A percentile compares a stretch with the other conserved stretches of the same genome.
These are phyloP conservation scores for Candida easanensis DNA, from an alignment of 805 yeast species.

Conservation along the genomic window DNA sequence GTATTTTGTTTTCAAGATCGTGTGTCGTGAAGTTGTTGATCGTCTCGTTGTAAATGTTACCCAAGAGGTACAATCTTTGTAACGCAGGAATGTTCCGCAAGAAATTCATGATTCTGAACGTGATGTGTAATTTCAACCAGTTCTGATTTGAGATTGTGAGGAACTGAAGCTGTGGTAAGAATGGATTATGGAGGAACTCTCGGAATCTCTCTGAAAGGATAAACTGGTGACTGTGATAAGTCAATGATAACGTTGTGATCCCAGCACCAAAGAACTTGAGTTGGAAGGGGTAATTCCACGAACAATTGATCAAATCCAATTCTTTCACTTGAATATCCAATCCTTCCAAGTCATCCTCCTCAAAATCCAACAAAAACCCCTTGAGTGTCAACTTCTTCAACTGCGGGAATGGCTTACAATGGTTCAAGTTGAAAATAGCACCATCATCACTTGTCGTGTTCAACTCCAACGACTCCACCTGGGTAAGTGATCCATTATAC, in stretches of 20 bases:
- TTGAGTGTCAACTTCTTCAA: slow-evolving; percentile 35
- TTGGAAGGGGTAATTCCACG: slow-evolving; percentile 57
- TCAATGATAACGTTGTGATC: slow-evolving; percentile 25
- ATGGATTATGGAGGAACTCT: slow-evolving; percentile 30
- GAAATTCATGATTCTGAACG: slow-evolving; percentile 31
- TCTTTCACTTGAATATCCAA: slow-evolving; percentile 19
- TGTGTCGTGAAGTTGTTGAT: slow-evolving; percentile 28
- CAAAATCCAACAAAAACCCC: slow-evolving; percentile 43
- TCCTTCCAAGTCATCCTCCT: slow-evolving; percentile 29
- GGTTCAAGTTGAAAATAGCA: slow-evolving; percentile 41
- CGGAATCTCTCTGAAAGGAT: slow-evolving; percentile 35
- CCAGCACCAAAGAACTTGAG: slow-evolving; percentile 31
- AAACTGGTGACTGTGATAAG: slow-evolving; percentile 32
- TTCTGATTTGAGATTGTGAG: slow-evolving; percentile 30
- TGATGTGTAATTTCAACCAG: slow-evolving; percentile 30
- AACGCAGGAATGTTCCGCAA: slow-evolving; percentile 32
- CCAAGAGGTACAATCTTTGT: slow-evolving; percentile 28
- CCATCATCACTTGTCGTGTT: slow-evolving; percentile 21
- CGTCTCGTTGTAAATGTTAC: slow-evolving; percentile 34
- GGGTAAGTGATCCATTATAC: slow-evolving; percentile 24
- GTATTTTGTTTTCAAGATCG: slow-evolving; percentile 27
- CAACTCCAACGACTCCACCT: slow-evolving; percentile 20
- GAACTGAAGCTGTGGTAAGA: slow-evolving; percentile 25
- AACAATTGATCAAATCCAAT: slow-evolving; percentile 41
- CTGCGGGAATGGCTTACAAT: slow-evolving; percentile 36